Evolutionary conservation across 1,139 yeast genomes (phyloP).

Genomic region (Suhomyces bribrorum): DNA sequence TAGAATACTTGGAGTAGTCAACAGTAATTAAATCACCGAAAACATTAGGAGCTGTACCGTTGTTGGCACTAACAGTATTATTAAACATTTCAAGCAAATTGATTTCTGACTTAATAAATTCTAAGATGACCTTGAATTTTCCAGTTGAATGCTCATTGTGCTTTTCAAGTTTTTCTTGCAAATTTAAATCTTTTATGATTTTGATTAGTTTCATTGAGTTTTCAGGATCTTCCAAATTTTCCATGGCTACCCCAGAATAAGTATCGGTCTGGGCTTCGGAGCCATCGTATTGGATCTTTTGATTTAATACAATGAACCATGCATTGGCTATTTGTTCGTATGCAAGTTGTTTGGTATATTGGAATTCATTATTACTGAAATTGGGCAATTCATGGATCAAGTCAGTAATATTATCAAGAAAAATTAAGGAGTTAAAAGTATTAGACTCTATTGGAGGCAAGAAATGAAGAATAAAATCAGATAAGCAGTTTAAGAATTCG

Average conservation of each 20-base stretch:
- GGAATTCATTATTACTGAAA: constrained; percentile 70
- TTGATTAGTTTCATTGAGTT: constrained; percentile 30
- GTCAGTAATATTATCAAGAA: constrained; percentile 66
- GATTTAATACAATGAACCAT: constrained; percentile 65
- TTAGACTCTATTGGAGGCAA: constrained; percentile 76
- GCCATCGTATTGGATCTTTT: constrained; percentile 19
- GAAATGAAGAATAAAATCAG: constrained; percentile 77
- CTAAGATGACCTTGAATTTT: constrained; percentile 49
- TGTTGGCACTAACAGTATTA: constrained; percentile 19
- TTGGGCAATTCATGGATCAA: constrained; percentile 70
- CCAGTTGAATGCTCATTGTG: constrained; percentile 62
- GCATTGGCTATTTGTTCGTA: constrained; percentile 79
- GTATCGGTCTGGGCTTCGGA: constrained; percentile 25
- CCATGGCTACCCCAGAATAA: constrained; percentile 5
- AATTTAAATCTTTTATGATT: constrained; percentile 35
- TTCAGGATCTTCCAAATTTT: constrained; percentile 20
- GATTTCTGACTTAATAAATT: constrained; percentile 45
- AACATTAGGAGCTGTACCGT: constrained; percentile 21
- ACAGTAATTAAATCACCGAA: constrained; percentile 47
- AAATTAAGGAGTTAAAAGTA: constrained; percentile 58
- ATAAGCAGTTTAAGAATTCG: constrained; percentile 74
- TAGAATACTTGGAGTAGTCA: constrained; percentile 48
- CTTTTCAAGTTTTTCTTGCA: constrained; percentile 49
- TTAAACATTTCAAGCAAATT: constrained; percentile 29
- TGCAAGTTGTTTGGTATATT: constrained; percentile 70